Evolutionary conservation across 176 grass and related monocot genomes (phyloP), one percentile per base, ranked within the genome.

Genomic region (Oryza rufipogon): DNA sequence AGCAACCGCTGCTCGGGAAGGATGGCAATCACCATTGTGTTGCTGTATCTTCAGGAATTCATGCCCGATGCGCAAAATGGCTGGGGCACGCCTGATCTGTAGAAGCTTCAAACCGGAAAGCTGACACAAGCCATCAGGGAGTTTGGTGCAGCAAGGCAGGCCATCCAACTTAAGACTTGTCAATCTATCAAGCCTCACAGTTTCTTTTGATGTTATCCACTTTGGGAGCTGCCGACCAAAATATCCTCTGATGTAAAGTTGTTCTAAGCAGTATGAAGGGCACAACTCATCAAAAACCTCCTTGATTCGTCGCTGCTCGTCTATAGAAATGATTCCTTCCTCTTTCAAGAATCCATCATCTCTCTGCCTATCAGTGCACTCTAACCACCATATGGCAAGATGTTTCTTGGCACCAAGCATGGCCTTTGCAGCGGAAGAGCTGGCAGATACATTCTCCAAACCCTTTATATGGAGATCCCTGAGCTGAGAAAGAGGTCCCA

Each of bases 101-200:
- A 91, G 16, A 34, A 58, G 0, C 11, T 69, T 73, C 49, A 91
- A 45, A 6, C 34, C 56, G 4, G 64, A 63, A 32, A 91, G 77
- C 19, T 73, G 47, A 13, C 76, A 72, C 23, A 91, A 34, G 32
- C 66, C 20, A 70, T 78, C 38, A 8, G 83, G 85, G 54, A 89
- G 71, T 44, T 76, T 32, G 11, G 3, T 73, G 41, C 70, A 73
- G 5, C n/a, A 39, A 58, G 33, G 7, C 12, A 81, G 7, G 20
- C 58, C 67, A 0, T 3, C 2, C 20, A 81, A 0, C 3, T 0
- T 0, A 7, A 81, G 13, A 3, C 5, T 25, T 33, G 1, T 81
- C 33, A 81, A 81, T 28, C 17, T 25, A 16, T 25, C 7, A 28
- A 80, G 58, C 3, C 7, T 42, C 19, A 15, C 13, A 51, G 19